Base-by-base conservation (phyloP, 1,139 yeast genomes). In the Pneumocystis canis region DNA sequence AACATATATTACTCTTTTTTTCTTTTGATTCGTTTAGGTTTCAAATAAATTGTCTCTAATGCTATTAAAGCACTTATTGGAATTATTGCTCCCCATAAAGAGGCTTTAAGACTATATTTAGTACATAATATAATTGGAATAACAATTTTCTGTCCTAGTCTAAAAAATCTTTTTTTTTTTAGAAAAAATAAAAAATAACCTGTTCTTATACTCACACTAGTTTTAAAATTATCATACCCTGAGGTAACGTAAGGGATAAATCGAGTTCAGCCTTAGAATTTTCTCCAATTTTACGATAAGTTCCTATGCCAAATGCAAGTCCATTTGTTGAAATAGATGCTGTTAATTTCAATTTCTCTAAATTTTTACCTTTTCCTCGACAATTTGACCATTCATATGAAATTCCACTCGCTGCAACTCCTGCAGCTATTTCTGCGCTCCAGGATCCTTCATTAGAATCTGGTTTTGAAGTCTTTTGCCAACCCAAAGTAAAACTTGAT, bases 111-210 rank as follows among this genome's bases (percentile, higher is more conserved):
- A 57, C 60, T 62, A 25, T 59, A 56, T 7, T 61, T 62, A 18
- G 61, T 63, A 47, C 60, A 61, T 18, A 63, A 61, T 60, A 61
- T 47, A 16, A 63, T 53, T 4, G 65, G 65, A n/a, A 63, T 33
- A 18, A 58, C 59, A 39, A 61, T 61, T 6, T 58, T 58, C 11
- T 63, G 65, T 16, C 65, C 65, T 2, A 63, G 39, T 30, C 65
- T 57, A 4, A 63, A 62, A 41, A 63, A 58, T 47, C 54, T 47
- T 47, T 20, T 47, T 25, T 47, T 25, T 47, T 25, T 47, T 47
- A 25, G 7, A 25, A 47, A 6, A 61, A 47, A 60, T 60, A 28
- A n/a, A 60, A 47, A 25, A 63, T 58, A 35, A 60, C 58, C 16
- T 61, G 47, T 18, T 40, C 58, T 31, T 58, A 63, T 6, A 58